A percentile compares a stretch with the other conserved stretches of the same genome.
Conservation (phyloP, 192 early-diverging fungal species). For the Coemansia sp. region DNA sequence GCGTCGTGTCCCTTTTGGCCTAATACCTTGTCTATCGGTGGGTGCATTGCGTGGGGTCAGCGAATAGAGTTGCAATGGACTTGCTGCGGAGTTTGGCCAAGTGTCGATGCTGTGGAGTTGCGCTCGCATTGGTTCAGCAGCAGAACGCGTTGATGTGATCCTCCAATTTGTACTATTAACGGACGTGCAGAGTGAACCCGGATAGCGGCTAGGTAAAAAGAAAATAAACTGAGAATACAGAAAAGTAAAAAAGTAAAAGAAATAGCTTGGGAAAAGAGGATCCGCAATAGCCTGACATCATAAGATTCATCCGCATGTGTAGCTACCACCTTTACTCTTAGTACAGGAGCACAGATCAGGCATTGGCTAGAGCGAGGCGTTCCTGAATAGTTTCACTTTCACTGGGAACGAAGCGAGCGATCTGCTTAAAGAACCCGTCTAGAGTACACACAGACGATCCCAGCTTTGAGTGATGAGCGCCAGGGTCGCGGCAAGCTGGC, state of each 20-base stretch:
- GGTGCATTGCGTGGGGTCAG: constrained; percentile 21
- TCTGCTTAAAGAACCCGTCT: constrained; percentile 52
- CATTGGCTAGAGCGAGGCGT: constrained; percentile 1
- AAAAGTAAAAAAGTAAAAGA: neutral
- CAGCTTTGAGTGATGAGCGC: constrained; percentile 40
- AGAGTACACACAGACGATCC: constrained; percentile 46
- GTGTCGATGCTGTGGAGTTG: constrained; percentile 38
- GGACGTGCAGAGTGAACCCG: neutral
- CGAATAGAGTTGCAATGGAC: constrained; percentile 48
- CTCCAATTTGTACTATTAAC: constrained; percentile 33
- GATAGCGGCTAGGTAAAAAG: neutral
- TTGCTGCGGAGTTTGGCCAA: constrained; percentile 26
- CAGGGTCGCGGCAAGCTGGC: constrained; percentile 48
- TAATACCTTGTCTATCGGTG: constrained; percentile 51
- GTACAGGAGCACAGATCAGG: neutral
- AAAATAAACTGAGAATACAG: neutral
- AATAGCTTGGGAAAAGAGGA: neutral
- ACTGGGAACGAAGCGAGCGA: constrained; percentile 35
- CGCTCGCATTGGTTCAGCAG: constrained; percentile 64
- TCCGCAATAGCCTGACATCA: neutral
- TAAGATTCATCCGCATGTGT: too few species aligned
- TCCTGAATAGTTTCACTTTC: constrained; percentile 20
- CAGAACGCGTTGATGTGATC: constrained; percentile 64
- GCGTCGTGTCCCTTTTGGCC: constrained; percentile 44
- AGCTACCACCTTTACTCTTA: too few species aligned